phyloP scores from a whole-genome alignment of 2,329 filamentous ascomycete species.

The Aspergillus quadrilineatus region DNA sequence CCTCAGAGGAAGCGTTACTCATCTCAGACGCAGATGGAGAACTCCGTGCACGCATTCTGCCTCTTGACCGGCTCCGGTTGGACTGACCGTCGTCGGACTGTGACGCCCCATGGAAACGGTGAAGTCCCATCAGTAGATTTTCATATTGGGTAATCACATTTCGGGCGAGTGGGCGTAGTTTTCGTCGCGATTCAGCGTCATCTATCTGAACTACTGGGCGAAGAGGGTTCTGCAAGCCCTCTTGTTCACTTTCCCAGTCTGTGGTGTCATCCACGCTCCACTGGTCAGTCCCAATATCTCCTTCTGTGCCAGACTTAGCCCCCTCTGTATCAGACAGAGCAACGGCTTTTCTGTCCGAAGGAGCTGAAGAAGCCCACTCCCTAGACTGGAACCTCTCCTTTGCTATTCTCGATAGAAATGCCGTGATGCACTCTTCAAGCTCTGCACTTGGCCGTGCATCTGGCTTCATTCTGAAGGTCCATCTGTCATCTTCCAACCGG shows the following conservation, averaged over 20 bases:
- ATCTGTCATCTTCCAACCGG: constrained; percentile 51
- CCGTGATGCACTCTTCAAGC: constrained; percentile 69
- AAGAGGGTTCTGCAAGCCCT: constrained; percentile 14
- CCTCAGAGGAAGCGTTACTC: constrained; percentile 14
- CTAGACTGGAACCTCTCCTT: constrained; percentile 61
- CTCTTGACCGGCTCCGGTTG: constrained; percentile 23
- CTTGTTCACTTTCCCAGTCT: constrained; percentile 21
- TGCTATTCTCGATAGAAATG: constrained; percentile 63
- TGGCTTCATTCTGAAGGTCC: constrained; percentile 51
- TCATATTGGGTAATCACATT: constrained; percentile 71
- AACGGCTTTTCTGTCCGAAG: neutral
- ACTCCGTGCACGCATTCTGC: constrained; percentile 25
- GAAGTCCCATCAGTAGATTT: constrained; percentile 66
- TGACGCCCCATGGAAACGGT: constrained; percentile 47
- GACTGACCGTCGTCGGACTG: neutral
- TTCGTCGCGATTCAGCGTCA: constrained; percentile 63
- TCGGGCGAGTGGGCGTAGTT: constrained; percentile 68
- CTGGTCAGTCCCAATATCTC: neutral
- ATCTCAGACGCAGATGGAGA: constrained; percentile 12
- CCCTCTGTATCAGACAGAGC: neutral
- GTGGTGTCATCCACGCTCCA: constrained; percentile 17
- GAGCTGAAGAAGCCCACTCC: constrained; percentile 30
- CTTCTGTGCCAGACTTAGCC: neutral
- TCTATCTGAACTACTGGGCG: constrained; percentile 63
- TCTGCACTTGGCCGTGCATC: constrained; percentile 55